These are phyloP conservation scores for Apophysomyces variabilis DNA, from an alignment of 371 early-diverging fungal species.

Conservation along the genomic window DNA sequence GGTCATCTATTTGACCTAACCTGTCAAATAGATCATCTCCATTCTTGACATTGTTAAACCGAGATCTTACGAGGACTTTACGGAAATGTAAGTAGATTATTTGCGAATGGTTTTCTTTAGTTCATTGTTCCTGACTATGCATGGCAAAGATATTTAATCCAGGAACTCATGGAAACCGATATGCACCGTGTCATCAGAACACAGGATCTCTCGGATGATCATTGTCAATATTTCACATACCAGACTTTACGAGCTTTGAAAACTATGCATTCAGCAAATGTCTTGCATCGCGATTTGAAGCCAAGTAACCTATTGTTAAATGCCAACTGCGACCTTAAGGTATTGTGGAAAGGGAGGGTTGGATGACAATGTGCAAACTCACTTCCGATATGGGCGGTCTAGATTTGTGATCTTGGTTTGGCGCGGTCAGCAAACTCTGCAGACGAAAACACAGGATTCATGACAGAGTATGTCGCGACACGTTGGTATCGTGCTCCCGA, in stretches of 20 bases:
- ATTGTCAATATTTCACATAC: slow-evolving; percentile 98
- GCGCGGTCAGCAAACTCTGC: slow-evolving; percentile 90
- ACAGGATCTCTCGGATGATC: slow-evolving; percentile 97
- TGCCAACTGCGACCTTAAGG: slow-evolving; percentile 96
- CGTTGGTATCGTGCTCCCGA: slow-evolving; percentile 99
- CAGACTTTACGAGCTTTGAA: slow-evolving; percentile 96
- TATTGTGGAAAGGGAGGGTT: slow-evolving; percentile 21
- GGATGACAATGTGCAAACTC: not conserved
- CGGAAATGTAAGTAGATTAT: slow-evolving; percentile 75
- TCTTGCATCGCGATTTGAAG: slow-evolving; percentile 97
- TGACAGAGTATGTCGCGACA: slow-evolving; percentile 98
- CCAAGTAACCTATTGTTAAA: slow-evolving; percentile 96
- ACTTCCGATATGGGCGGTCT: not conserved
- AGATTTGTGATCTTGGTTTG: slow-evolving; percentile 95
- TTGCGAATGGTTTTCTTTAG: slow-evolving; percentile 1
- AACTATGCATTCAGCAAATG: slow-evolving; percentile 98
- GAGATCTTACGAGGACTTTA: slow-evolving; percentile 74
- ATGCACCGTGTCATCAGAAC: slow-evolving; percentile 98
- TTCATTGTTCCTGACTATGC: not conserved
- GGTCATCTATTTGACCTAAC: not conserved
- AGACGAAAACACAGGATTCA: slow-evolving; percentile 89
- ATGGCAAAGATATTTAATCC: slow-evolving; percentile 58
- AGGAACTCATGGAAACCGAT: slow-evolving; percentile 97
- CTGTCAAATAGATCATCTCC: slow-evolving; percentile 75
- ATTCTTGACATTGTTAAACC: slow-evolving; percentile 90